Conservation (phyloP, 768 basidiomycete genomes). For the Rhodotorula taiwanensis region DNA sequence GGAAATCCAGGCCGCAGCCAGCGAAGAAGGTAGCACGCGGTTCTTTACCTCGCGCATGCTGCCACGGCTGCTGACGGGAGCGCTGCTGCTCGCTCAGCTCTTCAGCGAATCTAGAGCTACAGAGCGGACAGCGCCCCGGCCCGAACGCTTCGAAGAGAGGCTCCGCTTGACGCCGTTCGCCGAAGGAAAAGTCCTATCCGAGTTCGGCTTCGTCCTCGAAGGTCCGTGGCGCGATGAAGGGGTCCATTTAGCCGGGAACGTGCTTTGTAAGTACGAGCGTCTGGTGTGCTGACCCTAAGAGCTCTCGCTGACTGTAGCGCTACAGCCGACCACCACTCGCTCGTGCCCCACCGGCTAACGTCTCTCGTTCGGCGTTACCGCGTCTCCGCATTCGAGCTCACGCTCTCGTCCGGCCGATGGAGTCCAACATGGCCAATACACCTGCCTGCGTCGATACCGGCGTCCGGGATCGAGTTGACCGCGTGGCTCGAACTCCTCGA, state of each 20-base stretch:
- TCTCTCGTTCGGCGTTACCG: constrained; percentile 79
- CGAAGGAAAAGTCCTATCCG: constrained; percentile 74
- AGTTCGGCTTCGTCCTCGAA: constrained; percentile 68
- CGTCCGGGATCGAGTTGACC: constrained; percentile 60
- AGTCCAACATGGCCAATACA: constrained; percentile 44
- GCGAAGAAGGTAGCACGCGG: too few species aligned
- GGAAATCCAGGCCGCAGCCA: too few species aligned
- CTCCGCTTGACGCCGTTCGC: constrained; percentile 58
- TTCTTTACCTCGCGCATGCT: too few species aligned
- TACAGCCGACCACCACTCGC: constrained; percentile 57
- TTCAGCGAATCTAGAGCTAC: too few species aligned
- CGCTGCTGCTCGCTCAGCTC: too few species aligned
- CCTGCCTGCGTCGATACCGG: constrained; percentile 2
- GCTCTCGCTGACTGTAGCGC: too few species aligned
- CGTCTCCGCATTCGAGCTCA: constrained; percentile 79
- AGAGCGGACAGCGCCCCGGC: too few species aligned
- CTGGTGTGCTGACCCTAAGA: too few species aligned
- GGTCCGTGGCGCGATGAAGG: constrained; percentile 29
- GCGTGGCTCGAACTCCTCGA: constrained; percentile 73
- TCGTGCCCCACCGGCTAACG: constrained; percentile 79
- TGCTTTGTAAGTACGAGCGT: constrained; percentile 1
- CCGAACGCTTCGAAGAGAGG: constrained; percentile 52
- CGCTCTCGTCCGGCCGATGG: constrained; percentile 88
- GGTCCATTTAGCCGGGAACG: constrained; percentile 49
- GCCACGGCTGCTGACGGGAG: too few species aligned